phyloP scores from a whole-genome alignment of 345 rosid species.

The Hevea brasiliensis region DNA sequence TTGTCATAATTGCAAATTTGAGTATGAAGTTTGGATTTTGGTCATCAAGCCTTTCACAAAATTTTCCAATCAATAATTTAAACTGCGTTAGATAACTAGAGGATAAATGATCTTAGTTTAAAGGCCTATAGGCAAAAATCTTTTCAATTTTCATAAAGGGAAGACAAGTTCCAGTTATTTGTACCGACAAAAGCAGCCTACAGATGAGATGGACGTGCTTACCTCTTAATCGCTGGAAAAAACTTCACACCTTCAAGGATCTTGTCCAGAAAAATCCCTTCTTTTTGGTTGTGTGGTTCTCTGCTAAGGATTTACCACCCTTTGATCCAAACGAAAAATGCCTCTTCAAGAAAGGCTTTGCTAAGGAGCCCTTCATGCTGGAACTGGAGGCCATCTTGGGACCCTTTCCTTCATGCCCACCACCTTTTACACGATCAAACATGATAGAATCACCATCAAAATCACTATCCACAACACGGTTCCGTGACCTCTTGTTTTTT shows the following conservation, averaged over 20 bases:
- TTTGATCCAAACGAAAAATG: slow-evolving; percentile 84
- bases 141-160: background rate
- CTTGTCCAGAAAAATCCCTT: slow-evolving; percentile 89
- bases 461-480: slow-evolving; percentile 61
- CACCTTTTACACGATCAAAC: slow-evolving; percentile 45
- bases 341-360: slow-evolving; percentile 64
- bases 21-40: too few relatives aligned
- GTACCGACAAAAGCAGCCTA: slow-evolving; percentile 1
- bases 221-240: slow-evolving; percentile 35
- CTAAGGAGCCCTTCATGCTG: slow-evolving; percentile 54
- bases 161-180: background rate
- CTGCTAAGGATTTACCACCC: slow-evolving; percentile 51
- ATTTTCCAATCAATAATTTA: background rate
- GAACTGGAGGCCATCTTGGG: slow-evolving; percentile 60
- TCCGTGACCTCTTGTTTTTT: slow-evolving; percentile 64
- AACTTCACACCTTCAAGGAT: slow-evolving; percentile 68
- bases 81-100: background rate
- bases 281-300: slow-evolving; percentile 53
- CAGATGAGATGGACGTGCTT: slow-evolving; percentile 15
- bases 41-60: background rate
- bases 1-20: too few relatives aligned
- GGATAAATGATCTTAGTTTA: background rate
- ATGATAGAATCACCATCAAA: slow-evolving; percentile 46
- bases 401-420: slow-evolving; percentile 54
- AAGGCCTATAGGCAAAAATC: background rate